Evolutionary conservation across 352 stramenopile genomes (phyloP).

Genomic region (Globisporangium perplexum): DNA sequence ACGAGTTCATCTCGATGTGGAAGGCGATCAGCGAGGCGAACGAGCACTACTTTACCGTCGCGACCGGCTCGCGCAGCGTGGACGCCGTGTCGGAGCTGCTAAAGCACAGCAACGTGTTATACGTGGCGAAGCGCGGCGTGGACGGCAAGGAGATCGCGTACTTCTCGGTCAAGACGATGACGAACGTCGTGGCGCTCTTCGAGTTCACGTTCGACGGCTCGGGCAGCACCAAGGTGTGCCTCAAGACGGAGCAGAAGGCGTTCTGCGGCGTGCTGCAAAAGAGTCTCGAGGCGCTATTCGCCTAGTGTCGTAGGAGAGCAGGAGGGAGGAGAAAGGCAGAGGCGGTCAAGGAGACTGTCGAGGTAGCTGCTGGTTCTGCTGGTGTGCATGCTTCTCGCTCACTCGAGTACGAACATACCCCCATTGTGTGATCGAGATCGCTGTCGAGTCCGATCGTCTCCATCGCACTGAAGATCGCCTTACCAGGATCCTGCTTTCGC

Average conservation of each 20-base stretch:
- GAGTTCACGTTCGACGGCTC: slow-evolving; percentile 95
- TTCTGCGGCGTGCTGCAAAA: slow-evolving; percentile 88
- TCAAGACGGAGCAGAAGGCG: slow-evolving; percentile 92
- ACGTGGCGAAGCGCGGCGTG: slow-evolving; percentile 91
- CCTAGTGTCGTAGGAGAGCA: slow-evolving; percentile 13
- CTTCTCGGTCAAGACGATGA: slow-evolving; percentile 93
- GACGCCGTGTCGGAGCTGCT: slow-evolving; percentile 86
- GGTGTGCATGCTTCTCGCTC: not conserved
- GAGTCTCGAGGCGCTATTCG: slow-evolving; percentile 77
- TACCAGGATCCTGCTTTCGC: not conserved
- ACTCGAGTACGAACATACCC: not conserved
- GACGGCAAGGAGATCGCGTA: slow-evolving; percentile 95
- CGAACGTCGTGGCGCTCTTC: slow-evolving; percentile 89
- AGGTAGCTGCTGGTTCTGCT: not conserved
- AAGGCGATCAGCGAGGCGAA: slow-evolving; percentile 94
- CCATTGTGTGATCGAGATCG: not conserved
- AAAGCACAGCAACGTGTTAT: slow-evolving; percentile 91
- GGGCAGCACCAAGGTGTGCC: slow-evolving; percentile 89
- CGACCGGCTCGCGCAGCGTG: slow-evolving; percentile 52
- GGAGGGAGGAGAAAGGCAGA: not conserved
- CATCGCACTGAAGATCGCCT: too few relatives aligned
- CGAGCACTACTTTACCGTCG: slow-evolving; percentile 91
- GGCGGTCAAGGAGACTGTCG: not conserved
- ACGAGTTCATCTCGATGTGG: slow-evolving; percentile 93
- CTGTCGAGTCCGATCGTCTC: too few relatives aligned